phyloP scores from a whole-genome alignment of 1,139 yeast genomes.

The Eremothecium sinecaudum region DNA sequence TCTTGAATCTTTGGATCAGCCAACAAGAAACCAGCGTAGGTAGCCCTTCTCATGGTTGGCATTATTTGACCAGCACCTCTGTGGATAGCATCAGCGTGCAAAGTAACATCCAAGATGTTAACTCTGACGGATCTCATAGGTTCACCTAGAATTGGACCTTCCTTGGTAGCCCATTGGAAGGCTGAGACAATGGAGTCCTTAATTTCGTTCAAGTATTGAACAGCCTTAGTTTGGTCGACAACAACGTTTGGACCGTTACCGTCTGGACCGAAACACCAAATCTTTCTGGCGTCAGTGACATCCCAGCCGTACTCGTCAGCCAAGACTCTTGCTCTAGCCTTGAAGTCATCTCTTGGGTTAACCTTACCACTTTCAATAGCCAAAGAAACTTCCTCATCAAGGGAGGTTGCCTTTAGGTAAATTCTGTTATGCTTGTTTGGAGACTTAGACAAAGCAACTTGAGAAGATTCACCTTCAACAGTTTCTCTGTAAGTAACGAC shows the following conservation, averaged over 20 bases:
- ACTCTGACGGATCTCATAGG: conserved; percentile 90
- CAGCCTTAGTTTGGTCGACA: conserved; percentile 99
- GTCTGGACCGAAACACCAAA: conserved; percentile 99
- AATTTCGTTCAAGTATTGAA: conserved; percentile 97
- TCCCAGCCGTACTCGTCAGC: conserved; percentile 99
- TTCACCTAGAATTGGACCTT: conserved; percentile 99
- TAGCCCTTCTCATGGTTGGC: conserved; percentile 99
- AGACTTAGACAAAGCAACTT: conserved; percentile 95
- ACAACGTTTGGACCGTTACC: conserved; percentile 98
- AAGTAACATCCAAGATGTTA: conserved; percentile 97
- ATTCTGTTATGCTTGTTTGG: conserved; percentile 99
- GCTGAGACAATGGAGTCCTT: conserved; percentile 99
- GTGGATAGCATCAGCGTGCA: conserved; percentile 99
- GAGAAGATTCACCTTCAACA: conserved; percentile 85
- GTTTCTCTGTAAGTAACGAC: conserved; percentile 99
- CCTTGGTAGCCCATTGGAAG: conserved; percentile 99
- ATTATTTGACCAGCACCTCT: conserved; percentile 99
- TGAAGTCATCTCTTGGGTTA: conserved; percentile 96
- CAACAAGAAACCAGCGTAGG: conserved; percentile 95
- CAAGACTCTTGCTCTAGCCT: conserved; percentile 97
- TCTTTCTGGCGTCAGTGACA: conserved; percentile 99
- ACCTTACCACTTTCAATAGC: conserved; percentile 92
- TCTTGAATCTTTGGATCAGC: conserved; percentile 99
- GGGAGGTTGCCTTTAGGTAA: conserved; percentile 94
- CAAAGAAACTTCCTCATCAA: conserved; percentile 82